Percentiles rank a stretch among this genome's conserved stretches.
Evolutionary conservation across 345 rosid species (phyloP).

Genomic region (Lepidium didymum): DNA sequence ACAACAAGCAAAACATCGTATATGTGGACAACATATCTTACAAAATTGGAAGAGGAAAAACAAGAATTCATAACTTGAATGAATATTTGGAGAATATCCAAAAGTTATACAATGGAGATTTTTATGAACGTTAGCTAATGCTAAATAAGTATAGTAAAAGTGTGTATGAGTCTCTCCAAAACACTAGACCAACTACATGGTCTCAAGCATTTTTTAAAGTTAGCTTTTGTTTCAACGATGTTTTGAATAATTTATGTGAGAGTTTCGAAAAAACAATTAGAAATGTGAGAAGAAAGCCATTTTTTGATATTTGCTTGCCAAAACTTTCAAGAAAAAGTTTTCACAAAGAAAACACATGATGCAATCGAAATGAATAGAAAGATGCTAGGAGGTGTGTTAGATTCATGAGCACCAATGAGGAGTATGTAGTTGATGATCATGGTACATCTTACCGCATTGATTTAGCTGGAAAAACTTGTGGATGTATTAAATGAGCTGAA

Average conservation of each 20-base stretch:
- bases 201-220: not conserved
- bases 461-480: not conserved
- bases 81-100: not conserved
- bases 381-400: no score
- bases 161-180: not conserved
- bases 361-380: no score
- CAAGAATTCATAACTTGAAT: not conserved
- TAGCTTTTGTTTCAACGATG: no score
- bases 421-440: no score
- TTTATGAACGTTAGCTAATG: not conserved
- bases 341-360: no score
- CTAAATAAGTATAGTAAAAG: not conserved
- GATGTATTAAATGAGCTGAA: conserved; percentile 9
- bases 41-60: not conserved
- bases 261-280: no score
- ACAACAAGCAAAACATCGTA: not conserved
- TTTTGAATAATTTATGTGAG: no score
- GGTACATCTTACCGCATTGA: no score
- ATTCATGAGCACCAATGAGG: no score
- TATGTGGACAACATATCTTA: not conserved
- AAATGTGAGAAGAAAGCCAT: no score
- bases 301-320: no score
- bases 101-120: not conserved
- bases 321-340: no score
- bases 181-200: not conserved